Evolutionary conservation across 768 basidiomycete genomes (phyloP).

Genomic region (Ramaria rubella): DNA sequence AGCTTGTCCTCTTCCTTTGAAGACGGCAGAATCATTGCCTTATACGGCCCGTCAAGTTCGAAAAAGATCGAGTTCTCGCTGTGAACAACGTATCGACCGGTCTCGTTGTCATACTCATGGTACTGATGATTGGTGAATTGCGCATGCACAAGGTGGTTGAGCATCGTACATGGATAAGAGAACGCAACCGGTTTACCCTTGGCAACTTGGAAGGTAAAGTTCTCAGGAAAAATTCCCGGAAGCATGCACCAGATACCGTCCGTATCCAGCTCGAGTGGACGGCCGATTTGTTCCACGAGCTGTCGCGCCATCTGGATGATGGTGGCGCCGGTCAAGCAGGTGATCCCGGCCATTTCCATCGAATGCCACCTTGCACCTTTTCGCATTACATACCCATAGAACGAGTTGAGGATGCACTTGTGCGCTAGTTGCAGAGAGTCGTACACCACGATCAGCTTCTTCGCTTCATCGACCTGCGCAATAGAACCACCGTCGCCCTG

Average conservation of each 20-base stretch:
- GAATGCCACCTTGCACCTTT: constrained; percentile 99
- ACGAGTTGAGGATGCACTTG: constrained; percentile 99
- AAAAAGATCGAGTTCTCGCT: constrained; percentile 99
- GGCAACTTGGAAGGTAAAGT: constrained; percentile 89
- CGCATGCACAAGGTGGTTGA: constrained; percentile 95
- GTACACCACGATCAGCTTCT: constrained; percentile 98
- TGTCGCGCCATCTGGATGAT: constrained; percentile 99
- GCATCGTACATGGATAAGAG: constrained; percentile 98
- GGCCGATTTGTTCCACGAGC: constrained; percentile 94
- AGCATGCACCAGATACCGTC: constrained; percentile 99
- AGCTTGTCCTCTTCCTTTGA: constrained; percentile 99
- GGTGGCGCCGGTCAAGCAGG: constrained; percentile 92
- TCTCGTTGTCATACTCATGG: constrained; percentile 81
- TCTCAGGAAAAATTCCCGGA: constrained; percentile 94
- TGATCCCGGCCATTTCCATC: constrained; percentile 99
- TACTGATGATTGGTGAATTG: constrained; percentile 98
- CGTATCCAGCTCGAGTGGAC: constrained; percentile 95
- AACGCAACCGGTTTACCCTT: constrained; percentile 84
- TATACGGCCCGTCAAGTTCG: constrained; percentile 97
- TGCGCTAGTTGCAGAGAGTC: constrained; percentile 98
- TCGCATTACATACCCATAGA: constrained; percentile 99
- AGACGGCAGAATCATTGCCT: constrained; percentile 97
- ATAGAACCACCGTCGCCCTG: constrained; percentile 62
- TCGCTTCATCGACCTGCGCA: constrained; percentile 90
- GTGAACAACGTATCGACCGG: constrained; percentile 78